phyloP scores from a whole-genome alignment of 495 filamentous ascomycete species.

The Penicillium cataractarum region DNA sequence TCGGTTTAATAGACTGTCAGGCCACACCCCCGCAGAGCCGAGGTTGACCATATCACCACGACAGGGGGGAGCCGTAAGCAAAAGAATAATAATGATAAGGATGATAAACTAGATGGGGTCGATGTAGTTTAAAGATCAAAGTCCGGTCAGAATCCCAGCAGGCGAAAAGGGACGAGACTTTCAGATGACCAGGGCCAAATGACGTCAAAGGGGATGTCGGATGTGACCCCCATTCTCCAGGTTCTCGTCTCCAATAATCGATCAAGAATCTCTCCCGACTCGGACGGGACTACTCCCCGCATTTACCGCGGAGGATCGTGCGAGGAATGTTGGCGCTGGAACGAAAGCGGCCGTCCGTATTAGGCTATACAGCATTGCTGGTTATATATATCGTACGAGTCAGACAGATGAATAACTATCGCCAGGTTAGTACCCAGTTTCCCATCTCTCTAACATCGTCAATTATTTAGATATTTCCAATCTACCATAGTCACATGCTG shows the following conservation, averaged over 20 bases:
- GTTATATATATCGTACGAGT: no score
- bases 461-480: not conserved
- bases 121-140: not conserved
- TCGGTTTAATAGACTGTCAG: not conserved
- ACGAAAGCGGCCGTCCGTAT: not conserved
- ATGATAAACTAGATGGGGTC: not conserved
- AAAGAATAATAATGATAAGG: not conserved
- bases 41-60: conserved; percentile 5
- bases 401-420: no score
- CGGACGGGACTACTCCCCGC: conserved; percentile 7
- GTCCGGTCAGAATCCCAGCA: not conserved
- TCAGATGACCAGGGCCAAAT: conserved; percentile 11
- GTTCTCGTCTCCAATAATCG: not conserved
- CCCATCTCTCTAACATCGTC: no score
- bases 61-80: not conserved
- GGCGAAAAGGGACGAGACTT: not conserved
- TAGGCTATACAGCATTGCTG: not conserved
- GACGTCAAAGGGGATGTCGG: conserved; percentile 21
- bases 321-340: not conserved
- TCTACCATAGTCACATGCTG: not conserved
- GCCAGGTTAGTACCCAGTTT: no score
- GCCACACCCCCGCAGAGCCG: conserved; percentile 2
- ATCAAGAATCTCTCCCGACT: not conserved
- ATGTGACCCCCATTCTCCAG: conserved; percentile 11
- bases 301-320: conserved; percentile 6